Conservation (phyloP, 164 flowering plant genomes). For the Sextonia rubra region DNA sequence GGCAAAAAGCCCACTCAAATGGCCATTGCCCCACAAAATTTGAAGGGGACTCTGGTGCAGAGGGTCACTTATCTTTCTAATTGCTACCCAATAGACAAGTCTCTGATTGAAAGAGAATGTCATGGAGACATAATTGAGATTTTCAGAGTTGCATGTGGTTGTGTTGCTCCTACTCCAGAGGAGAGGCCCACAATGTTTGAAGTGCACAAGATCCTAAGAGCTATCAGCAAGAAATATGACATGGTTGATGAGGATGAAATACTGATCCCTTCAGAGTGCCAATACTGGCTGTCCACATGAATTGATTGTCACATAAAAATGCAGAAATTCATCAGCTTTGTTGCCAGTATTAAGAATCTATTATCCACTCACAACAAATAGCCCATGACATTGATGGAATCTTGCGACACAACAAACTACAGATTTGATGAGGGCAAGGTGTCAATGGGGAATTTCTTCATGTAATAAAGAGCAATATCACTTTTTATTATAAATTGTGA, state of each 20-base stretch:
- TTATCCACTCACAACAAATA: too few species aligned
- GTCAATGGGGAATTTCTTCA: too few species aligned
- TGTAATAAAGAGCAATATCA: too few species aligned
- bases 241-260: slow-evolving; percentile 17
- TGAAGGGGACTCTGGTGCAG: slow-evolving; percentile 18
- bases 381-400: too few species aligned
- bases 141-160: slow-evolving; percentile 16
- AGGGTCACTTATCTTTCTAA: slow-evolving; percentile 15
- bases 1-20: slow-evolving; percentile 21
- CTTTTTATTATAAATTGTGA: too few species aligned
- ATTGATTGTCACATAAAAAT: too few species aligned
- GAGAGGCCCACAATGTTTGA: slow-evolving; percentile 25
- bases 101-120: slow-evolving; percentile 11
- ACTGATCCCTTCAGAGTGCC: too few species aligned
- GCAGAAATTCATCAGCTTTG: too few species aligned
- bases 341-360: too few species aligned
- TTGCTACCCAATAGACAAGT: slow-evolving; percentile 14
- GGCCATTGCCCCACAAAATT: slow-evolving; percentile 13
- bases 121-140: slow-evolving; percentile 17
- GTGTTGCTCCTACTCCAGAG: slow-evolving; percentile 17
- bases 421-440: too few species aligned
- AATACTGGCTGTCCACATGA: too few species aligned
- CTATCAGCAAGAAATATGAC: slow-evolving; percentile 16
- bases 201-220: slow-evolving; percentile 21
- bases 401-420: too few species aligned